Base-by-base conservation (phyloP, 1,284 basidiomycete genomes). In the Naganishia sp. region DNA sequence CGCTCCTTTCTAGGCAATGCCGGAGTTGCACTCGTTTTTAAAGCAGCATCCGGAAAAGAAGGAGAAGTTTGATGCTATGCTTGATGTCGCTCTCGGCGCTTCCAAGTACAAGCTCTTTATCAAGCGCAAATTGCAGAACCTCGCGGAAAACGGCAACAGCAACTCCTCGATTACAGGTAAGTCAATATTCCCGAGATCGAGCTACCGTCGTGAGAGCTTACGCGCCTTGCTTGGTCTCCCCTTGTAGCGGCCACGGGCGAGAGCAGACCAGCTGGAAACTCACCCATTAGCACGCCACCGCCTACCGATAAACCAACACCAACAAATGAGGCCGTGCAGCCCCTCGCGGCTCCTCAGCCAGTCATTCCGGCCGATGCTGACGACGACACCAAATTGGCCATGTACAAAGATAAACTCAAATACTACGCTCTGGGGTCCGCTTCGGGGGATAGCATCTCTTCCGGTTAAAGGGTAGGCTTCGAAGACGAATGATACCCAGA, bases 11-110 rank as follows among this genome's bases (percentile, higher is more conserved):
- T 39, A 94, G 79, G 93, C 92, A 5, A 94, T 99, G 67, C 94
- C 92, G n/a, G 92, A 94, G 72, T 82, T 99, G 48, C 93, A 98
- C 76, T 88, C 94, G 53, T 98, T 94, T 82, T 81, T 96, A 73
- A 95, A 95, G 79, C 87, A 87, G 36, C 87, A 97, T 75, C 95
- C 94, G 0, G 89, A 92, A 71, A 94, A 94, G 77, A 86, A 88
- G 73, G 82, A 85, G 5, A 88, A 89, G 66, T 91, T 97, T 18
- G 90, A 94, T 72, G 88, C 90, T 74, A 84, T 92, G 80, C 82
- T 92, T 6, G 89, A 92, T 73, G 86, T 87, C 21, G 53, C 54
- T 13, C 33, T 69, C 10, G 68, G 68, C 23, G 25, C 61, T 18
- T 61, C 64, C 5, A 53, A 55, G 21, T 69, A 54, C 56, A 69